Evolutionary conservation across 2,329 filamentous ascomycete species (phyloP).

Genomic region (Xylariaceae sp.): DNA sequence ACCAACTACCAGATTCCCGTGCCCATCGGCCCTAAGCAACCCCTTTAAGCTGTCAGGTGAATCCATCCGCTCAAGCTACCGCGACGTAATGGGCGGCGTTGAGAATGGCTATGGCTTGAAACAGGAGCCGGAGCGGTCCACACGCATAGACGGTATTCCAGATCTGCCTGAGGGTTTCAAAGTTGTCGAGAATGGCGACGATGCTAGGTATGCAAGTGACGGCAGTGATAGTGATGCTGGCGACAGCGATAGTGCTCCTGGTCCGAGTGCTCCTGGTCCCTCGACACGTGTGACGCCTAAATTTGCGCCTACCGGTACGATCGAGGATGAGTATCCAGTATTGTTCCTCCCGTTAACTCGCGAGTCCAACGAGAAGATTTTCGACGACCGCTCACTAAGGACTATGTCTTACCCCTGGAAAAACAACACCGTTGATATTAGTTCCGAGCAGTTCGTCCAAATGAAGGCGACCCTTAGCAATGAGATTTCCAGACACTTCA

Average conservation of each 20-base stretch:
- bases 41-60: neutral
- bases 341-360: slow-evolving; percentile 1
- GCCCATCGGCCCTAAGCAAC: neutral
- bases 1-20: neutral
- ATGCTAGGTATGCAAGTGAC: neutral
- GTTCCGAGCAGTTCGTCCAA: neutral
- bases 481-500: neutral
- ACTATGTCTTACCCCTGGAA: neutral
- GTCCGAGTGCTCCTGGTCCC: neutral
- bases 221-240: neutral
- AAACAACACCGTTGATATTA: neutral
- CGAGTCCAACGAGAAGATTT: neutral
- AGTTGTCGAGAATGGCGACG: neutral
- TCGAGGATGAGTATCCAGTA: neutral
- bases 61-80: neutral
- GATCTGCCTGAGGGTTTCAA: neutral
- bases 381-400: neutral
- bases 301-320: neutral
- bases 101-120: neutral
- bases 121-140: neutral
- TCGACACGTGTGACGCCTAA: neutral
- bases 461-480: neutral
- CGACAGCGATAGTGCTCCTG: neutral
- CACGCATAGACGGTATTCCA: neutral
- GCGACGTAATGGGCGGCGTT: neutral